Evolutionary conservation across 306 rosid genomes (phyloP).

Genomic region (Carpinus viminea): DNA sequence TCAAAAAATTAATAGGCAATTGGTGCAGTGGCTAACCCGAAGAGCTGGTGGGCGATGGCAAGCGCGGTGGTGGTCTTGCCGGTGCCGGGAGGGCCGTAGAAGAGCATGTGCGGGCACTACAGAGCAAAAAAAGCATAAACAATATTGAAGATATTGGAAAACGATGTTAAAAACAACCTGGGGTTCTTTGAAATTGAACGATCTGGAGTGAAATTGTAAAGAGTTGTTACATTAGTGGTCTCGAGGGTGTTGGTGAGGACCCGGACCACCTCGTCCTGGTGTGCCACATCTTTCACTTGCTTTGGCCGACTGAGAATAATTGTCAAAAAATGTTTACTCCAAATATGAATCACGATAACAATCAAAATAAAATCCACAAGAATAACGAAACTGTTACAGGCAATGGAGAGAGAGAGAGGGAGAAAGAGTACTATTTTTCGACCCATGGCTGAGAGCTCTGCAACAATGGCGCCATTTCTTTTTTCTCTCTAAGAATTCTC

Average conservation of each 20-base stretch:
- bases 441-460: constrained; percentile 93
- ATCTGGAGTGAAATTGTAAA: neutral
- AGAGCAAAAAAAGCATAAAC: neutral
- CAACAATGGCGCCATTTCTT: constrained; percentile 70
- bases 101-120: constrained; percentile 95
- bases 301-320: constrained; percentile 68
- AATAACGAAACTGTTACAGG: neutral
- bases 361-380: neutral
- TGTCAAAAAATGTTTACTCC: too few species aligned
- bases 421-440: constrained; percentile 69
- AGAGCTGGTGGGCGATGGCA: constrained; percentile 85
- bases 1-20: neutral
- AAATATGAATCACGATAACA: neutral
- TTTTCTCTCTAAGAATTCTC: neutral
- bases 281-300: constrained; percentile 90
- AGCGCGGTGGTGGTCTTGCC: constrained; percentile 97
- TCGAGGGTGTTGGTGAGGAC: constrained; percentile 91
- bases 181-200: neutral
- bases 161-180: neutral
- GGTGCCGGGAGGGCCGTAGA: constrained; percentile 94
- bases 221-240: constrained; percentile 62
- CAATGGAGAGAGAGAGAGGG: neutral
- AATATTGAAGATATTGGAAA: neutral
- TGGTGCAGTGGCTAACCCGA: constrained; percentile 45
- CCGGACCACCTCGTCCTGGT: constrained; percentile 94